Conservation (phyloP, 202 grass and related monocot species). For the Setaria viridis region DNA sequence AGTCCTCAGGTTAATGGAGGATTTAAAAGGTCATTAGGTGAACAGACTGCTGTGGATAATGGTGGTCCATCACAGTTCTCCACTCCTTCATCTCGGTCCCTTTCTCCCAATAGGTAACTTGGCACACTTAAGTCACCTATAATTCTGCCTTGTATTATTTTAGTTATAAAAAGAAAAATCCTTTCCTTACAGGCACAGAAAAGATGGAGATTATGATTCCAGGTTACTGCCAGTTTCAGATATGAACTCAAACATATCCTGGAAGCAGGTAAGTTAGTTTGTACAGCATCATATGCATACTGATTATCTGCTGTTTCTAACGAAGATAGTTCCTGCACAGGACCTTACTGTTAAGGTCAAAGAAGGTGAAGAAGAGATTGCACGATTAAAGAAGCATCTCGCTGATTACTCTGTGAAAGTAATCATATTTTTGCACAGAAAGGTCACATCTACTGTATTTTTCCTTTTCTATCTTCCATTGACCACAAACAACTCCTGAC, state of each 20-base stretch:
- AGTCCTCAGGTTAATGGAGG: conserved; percentile 53
- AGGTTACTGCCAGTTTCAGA: conserved; percentile 69
- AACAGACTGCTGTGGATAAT: conserved; percentile 51
- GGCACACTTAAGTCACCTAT: not conserved
- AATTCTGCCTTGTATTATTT: conserved; percentile 21
- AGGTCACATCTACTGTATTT: not conserved
- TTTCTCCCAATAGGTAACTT: conserved; percentile 81
- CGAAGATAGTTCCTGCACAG: conserved; percentile 42
- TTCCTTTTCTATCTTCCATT: conserved; percentile 46
- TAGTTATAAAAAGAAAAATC: not conserved
- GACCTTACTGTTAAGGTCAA: conserved; percentile 78
- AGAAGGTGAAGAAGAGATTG: conserved; percentile 85
- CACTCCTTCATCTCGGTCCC: conserved; percentile 78
- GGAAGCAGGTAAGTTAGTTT: conserved; percentile 73
- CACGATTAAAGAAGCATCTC: conserved; percentile 81
- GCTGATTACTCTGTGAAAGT: conserved; percentile 84
- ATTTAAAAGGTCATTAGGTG: conserved; percentile 46
- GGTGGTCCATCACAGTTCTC: conserved; percentile 66
- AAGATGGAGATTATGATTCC: conserved; percentile 69
- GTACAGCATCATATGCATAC: not conserved
- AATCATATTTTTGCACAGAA: conserved; percentile 18
- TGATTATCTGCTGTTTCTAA: conserved; percentile 27
- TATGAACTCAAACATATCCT: conserved; percentile 62
- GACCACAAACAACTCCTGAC: conserved; percentile 40
- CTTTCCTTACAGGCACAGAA: conserved; percentile 57